Base-by-base conservation (phyloP, 352 stramenopile species). In the Pythium folliculosum region DNA sequence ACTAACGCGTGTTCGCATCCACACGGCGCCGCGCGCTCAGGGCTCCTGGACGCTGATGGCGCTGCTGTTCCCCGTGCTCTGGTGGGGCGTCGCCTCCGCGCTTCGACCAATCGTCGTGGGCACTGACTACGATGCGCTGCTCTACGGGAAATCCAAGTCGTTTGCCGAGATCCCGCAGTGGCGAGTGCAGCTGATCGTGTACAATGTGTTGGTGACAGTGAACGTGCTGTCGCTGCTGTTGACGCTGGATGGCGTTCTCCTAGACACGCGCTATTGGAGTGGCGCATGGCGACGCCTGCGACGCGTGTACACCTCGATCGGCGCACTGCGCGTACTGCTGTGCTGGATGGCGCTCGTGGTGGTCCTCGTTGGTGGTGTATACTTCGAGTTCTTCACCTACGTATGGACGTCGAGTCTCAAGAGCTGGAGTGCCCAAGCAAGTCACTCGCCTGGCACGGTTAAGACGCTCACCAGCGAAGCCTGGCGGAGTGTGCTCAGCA, bases 21-120 rank as follows among this genome's bases (percentile, higher is more conserved):
- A 70, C 32, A 56, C 57, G 17, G 30, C 45, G 56, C 44, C 60
- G 61, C n/a, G 71, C 67, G 64, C 74, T 19, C 69, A 86, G 38
- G 82, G 82, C 21, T 90, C 82, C 0, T 89, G 78, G 78, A 88
- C 82, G 30, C 80, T 90, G 30, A 25, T 86, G 50, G 61, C 54
- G n/a, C 44, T 72, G 54, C 32, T 60, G 19, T 81, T 73, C 21
- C 80, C 80, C 5, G 68, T 82, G 7, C 13, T 72, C 6, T 90
- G 80, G 79, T 65, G 59, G 21, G 43, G 45, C 25, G 22, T 68
- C 44, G 57, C 71, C 22, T 75, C 51, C 22, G 0, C 62, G 2
- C 23, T 78, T 9, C 60, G 66, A 19, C 38, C 8, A 6, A 23
- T 69, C 9, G 27, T 76, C 30, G 9, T 27, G 5, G 57, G 38